Base-by-base conservation (phyloP, 1,284 basidiomycete species). In the Mycosarcoma maydis region DNA sequence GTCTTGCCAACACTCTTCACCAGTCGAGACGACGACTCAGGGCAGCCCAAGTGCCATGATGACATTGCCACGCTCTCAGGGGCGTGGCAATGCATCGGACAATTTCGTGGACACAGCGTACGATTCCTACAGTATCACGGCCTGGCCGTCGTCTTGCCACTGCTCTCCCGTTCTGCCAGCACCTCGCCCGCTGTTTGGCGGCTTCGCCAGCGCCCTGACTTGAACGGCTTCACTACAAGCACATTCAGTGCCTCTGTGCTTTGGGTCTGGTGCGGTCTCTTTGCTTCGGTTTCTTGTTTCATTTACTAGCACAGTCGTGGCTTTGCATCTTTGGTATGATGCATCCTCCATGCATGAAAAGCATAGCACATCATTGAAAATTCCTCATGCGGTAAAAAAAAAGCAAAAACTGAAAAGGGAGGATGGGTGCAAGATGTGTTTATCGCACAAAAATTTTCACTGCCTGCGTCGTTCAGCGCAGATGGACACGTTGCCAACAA, bases 1-100 rank as follows among this genome's bases (percentile, higher is more conserved):
- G 13, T 29, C 48, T 11, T 45, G 49, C 17, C 37, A 57, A 4
- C 36, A 61, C 26, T n/a, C 59, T 36, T 67, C 61, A 39, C 57
- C 67, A 22, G 45, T 62, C 38, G 54, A 62, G 41, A 56, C 59
- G n/a, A 55, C 50, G 3, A 59, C 51, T 3, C 50, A 43, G 29
- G 51, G 55, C 44, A 69, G 66, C n/a, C 55, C 66, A 1, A 42
- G 38, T 22, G 48, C 16, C 34, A 29, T 11, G 29, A 29, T 48
- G 14, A 30, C 54, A 36, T 36, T 50, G 10, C 34, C 46, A 24
- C 19, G 32, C 19, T 40, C 53, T 36, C 34, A 40, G 16, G n/a
- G 16, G 1, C 16, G 47, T 29, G 41, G 37, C 36, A 19, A 19
- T 30, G 26, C 20, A 17, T 17, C 29, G 11, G 55, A 43, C 24